Evolutionary conservation across 306 rosid genomes (phyloP), one percentile per base, ranked within the genome.

Genomic region (Lablab purpureus): DNA sequence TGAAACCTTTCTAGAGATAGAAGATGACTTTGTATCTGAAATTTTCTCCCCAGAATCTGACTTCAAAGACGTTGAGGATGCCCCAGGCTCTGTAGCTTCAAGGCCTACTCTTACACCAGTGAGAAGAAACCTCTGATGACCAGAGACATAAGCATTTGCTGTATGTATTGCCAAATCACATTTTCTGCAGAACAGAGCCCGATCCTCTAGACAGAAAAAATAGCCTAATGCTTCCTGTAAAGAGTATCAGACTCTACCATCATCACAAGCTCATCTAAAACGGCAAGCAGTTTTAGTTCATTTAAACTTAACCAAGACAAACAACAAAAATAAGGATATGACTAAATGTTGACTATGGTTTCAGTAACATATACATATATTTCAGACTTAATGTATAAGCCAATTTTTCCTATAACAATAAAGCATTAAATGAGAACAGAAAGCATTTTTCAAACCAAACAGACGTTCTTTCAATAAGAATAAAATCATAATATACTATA

Each of bases 171-270:
- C 91, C 66, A 91, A 85, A 73, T 93, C 98, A 47, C 98, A 93
- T 56, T 90, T 93, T 75, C 96, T 78, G 87, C 98, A 93, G 36
- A 93, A 84, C 71, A 93, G 79, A 52, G 98, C 98, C 32, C 98
- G 93, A 79, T 93, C 97, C 86, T 93, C 98, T 43, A 93, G 76
- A 74, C 97, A 93, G 83, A 93, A 93, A 89, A 93, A 91, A 81
- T 90, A 90, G 68, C 98, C 98, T 74, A 88, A 77, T 2, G 87
- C 71, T 76, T 93, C 97, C 97, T 93, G 95, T 76, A 32, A 84
- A 66, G 14, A 64, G 84, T 49, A 60, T 78, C 49, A 82, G 41
- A 80, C 15, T 32, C 66, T 58, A 77, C 23, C 82, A 79, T 62
- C 65, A 85, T 47, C 65, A 81, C 30, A 81, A 75, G 55, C 71